These are phyloP conservation scores for Pythium coloratum DNA, from an alignment of 352 stramenopile species.

Conservation along the genomic window DNA sequence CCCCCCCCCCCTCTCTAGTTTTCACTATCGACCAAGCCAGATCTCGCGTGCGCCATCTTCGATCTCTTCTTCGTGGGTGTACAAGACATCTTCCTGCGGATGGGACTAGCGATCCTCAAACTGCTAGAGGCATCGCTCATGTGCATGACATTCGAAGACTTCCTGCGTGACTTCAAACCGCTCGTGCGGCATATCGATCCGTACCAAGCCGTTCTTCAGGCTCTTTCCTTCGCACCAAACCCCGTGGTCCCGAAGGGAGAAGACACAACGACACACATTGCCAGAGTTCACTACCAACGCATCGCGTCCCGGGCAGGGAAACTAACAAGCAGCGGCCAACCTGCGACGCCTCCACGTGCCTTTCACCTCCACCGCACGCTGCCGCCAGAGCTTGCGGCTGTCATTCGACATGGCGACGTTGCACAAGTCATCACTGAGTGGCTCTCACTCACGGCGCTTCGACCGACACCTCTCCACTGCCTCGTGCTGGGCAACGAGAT, in stretches of 20 bases:
- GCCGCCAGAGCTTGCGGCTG: conserved; percentile 45
- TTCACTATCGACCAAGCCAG: conserved; percentile 78
- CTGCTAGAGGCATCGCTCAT: conserved; percentile 76
- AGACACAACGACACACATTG: conserved; percentile 62
- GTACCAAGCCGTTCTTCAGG: conserved; percentile 70
- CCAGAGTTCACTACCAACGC: conserved; percentile 45
- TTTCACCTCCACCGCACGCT: conserved; percentile 70
- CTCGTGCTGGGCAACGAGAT: conserved; percentile 75
- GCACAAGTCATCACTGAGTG: conserved; percentile 41
- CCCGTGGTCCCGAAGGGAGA: conserved; percentile 38
- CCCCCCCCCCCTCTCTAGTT: conserved; percentile 35
- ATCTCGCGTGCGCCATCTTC: conserved; percentile 80
- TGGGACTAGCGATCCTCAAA: conserved; percentile 79
- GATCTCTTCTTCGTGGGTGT: conserved; percentile 84
- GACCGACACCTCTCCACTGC: conserved; percentile 20
- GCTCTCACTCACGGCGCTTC: conserved; percentile 43
- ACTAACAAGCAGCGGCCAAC: conserved; percentile 28
- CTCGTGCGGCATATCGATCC: conserved; percentile 73
- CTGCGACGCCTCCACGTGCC: conserved; percentile 31
- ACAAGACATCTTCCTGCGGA: conserved; percentile 78
- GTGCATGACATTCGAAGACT: conserved; percentile 84
- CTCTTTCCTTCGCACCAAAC: conserved; percentile 56
- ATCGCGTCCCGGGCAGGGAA: conserved; percentile 4
- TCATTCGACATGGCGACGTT: conserved; percentile 43
- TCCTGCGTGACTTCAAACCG: conserved; percentile 81